Evolutionary conservation across 2,329 filamentous ascomycete species (phyloP).

Genomic region (Diaporthe velutina): DNA sequence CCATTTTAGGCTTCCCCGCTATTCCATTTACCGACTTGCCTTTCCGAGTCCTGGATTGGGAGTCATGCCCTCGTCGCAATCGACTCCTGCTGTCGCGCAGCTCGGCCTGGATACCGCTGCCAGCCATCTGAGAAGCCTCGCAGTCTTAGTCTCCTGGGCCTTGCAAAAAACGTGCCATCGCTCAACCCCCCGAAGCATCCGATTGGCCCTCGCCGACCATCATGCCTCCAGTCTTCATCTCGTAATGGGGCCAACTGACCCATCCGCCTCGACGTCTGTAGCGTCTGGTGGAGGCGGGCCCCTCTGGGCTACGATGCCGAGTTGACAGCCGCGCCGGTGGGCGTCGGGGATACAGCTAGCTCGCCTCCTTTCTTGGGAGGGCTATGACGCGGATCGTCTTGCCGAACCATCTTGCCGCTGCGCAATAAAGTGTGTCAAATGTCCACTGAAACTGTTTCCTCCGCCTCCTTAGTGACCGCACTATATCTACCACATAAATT

Average conservation of each 20-base stretch:
- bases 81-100: slow-evolving; percentile 19
- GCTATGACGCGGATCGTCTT: slow-evolving; percentile 27
- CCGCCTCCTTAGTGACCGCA: neutral
- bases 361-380: slow-evolving; percentile 10
- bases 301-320: slow-evolving; percentile 31
- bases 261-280: neutral
- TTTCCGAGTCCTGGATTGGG: slow-evolving; percentile 28
- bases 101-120: slow-evolving; percentile 19
- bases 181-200: slow-evolving; percentile 5
- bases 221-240: slow-evolving; percentile 11
- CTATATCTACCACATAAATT: neutral
- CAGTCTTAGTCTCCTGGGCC: neutral
- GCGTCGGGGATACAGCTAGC: slow-evolving; percentile 27
- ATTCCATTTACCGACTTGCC: slow-evolving; percentile 5
- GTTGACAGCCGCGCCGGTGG: slow-evolving; percentile 29
- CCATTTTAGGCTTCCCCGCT: slow-evolving; percentile 10
- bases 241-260: neutral
- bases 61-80: slow-evolving; percentile 20
- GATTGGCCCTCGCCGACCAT: slow-evolving; percentile 14
- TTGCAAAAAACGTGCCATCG: slow-evolving; percentile 8
- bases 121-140: neutral
- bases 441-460: slow-evolving; percentile 3
- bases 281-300: neutral
- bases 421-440: slow-evolving; percentile 16
- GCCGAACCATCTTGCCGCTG: slow-evolving; percentile 35